A percentile compares a stretch with the other conserved stretches of the same genome.
phyloP scores from a whole-genome alignment of 2,329 filamentous ascomycete genomes.

The Cladophialophora immunda region DNA sequence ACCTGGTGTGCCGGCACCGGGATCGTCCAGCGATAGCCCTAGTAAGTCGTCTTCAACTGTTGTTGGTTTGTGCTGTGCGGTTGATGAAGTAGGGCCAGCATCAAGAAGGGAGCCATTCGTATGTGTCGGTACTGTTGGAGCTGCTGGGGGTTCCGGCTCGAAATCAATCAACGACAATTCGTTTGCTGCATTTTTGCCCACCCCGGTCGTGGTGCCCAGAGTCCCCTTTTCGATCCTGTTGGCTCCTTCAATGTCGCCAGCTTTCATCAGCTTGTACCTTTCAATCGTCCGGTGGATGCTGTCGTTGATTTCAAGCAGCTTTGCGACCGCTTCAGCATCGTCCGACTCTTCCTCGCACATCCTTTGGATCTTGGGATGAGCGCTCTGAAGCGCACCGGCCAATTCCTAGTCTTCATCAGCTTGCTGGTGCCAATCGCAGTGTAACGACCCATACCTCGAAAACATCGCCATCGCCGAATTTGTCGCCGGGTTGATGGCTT shows the following conservation, averaged over 20 bases:
- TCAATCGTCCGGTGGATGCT: constrained; percentile 98
- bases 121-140: constrained; percentile 43
- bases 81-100: constrained; percentile 53
- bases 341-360: constrained; percentile 99
- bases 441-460: constrained; percentile 64
- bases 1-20: constrained; percentile 75
- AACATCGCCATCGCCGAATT: constrained; percentile 74
- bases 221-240: constrained; percentile 85
- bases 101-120: constrained; percentile 48
- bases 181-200: constrained; percentile 72
- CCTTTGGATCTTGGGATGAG: constrained; percentile 97
- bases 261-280: constrained; percentile 94
- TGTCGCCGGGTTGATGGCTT: constrained; percentile 81
- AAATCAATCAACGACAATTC: constrained; percentile 96
- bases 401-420: constrained; percentile 69
- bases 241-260: constrained; percentile 86
- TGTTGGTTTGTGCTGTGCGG: constrained; percentile 61
- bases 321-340: constrained; percentile 93
- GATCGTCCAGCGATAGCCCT: constrained; percentile 81
- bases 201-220: constrained; percentile 71
- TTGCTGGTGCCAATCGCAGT: constrained; percentile 14
- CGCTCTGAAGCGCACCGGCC: constrained; percentile 85
- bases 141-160: constrained; percentile 61
- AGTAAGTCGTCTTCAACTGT: constrained; percentile 90
- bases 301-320: constrained; percentile 96